Percentiles rank a stretch among this genome's conserved stretches.
Evolutionary conservation across 768 basidiomycete species (phyloP).

Genomic region (Hemileccinum rubropunctum): DNA sequence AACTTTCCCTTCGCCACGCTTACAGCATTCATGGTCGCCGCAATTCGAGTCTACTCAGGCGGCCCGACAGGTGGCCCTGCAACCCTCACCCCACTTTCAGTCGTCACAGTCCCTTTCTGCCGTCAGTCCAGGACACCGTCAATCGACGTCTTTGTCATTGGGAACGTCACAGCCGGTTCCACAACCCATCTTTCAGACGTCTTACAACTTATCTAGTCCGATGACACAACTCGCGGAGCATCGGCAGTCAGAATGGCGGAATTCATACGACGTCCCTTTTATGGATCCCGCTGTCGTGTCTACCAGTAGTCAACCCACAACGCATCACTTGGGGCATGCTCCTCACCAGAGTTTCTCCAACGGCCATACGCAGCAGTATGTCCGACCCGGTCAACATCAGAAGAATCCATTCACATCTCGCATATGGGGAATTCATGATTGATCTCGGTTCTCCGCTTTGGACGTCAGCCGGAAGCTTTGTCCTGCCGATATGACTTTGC

Average conservation of each 20-base stretch:
- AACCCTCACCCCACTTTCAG: constrained; percentile 12
- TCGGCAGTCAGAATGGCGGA: constrained; percentile 14
- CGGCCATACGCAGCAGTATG: constrained; percentile 12
- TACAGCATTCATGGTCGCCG: constrained; percentile 21
- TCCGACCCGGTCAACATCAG: constrained; percentile 20
- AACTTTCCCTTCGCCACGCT: constrained; percentile 11
- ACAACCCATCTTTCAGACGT: constrained; percentile 11
- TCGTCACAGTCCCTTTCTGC: constrained; percentile 9
- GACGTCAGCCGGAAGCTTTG: background rate
- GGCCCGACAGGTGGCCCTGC: constrained; percentile 7
- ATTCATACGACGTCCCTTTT: constrained; percentile 6
- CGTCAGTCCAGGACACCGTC: constrained; percentile 13
- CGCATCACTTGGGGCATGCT: constrained; percentile 2
- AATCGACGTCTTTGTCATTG: constrained; percentile 14
- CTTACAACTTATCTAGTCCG: constrained; percentile 9
- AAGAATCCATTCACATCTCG: constrained; percentile 19
- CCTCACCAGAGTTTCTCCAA: constrained; percentile 13
- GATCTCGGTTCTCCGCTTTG: background rate
- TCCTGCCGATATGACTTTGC: background rate
- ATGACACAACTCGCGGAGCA: constrained; percentile 9
- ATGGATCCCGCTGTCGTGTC: constrained; percentile 26
- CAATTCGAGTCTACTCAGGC: constrained; percentile 24
- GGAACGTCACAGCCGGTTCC: constrained; percentile 13
- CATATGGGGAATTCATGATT: constrained; percentile 26
- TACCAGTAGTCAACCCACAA: background rate